Base-by-base conservation (phyloP, 2,329 filamentous ascomycete species). In the Stachybotrys echinatus region DNA sequence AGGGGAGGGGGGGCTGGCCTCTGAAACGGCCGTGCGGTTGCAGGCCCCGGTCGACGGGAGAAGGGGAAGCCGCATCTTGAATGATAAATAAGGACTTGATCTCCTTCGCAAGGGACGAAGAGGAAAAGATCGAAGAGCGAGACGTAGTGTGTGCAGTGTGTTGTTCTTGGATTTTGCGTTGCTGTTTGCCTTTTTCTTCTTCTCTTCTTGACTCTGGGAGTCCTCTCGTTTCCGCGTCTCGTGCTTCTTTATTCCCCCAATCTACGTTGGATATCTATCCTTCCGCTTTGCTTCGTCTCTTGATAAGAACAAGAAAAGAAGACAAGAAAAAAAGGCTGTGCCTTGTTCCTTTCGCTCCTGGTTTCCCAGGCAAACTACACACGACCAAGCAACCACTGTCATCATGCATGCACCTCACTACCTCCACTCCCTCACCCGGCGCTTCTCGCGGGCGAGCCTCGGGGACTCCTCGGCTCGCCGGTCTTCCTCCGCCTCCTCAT, bases 391-490 rank as follows among this genome's bases (percentile, higher is more conserved):
- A 34, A 14, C 27, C 10, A 34, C 5, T 14, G n/a, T 12, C 38
- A 40, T n/a, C 38, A 40, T 40, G 38, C 38, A 40, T 8, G 38
- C 38, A n/a, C 19, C 38, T 8, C 46, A 48, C 43, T 69, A 74
- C 58, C 74, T 80, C 66, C 72, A 79, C 53, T 63, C 68, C 53
- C 71, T 80, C 62, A 66, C 74, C 50, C 65, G 71, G 50, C 77
- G 77, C 68, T 75, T 81, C 67, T 74, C 74, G 12, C 66, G 73
- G n/a, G 66, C 64, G 47, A 67, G 62, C 55, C 62, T 83, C 45
- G 76, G 77, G 53, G 74, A 72, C 45, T 78, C 77, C 10, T 72
- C 27, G 27, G 27, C 81, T 64, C 77, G 79, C 52, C 75, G 79
- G 51, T 74, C 69, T 12, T 75, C 74, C 2, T 74, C 75, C 12